A percentile compares a stretch with the other conserved stretches of the same genome.
phyloP scores from a whole-genome alignment of 2,329 filamentous ascomycete species.

The Fusarium siculi region DNA sequence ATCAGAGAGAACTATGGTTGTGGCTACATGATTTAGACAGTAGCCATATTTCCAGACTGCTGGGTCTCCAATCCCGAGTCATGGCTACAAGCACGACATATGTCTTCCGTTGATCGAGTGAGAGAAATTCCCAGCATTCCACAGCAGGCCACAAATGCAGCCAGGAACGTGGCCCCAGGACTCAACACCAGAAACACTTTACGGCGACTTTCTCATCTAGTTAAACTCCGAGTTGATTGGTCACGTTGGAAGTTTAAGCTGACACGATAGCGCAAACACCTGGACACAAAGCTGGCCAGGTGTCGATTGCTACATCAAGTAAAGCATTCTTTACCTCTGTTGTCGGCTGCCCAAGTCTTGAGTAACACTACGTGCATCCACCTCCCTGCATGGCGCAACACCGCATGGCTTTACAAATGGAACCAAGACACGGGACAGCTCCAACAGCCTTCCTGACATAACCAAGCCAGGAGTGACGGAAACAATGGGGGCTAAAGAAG shows the following conservation, averaged over 20 bases:
- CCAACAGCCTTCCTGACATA: neutral
- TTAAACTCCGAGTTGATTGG: neutral
- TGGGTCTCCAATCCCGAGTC: constrained; percentile 27
- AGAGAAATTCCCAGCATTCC: constrained; percentile 42
- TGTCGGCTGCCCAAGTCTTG: constrained; percentile 5
- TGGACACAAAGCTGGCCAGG: neutral
- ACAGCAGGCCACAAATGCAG: constrained; percentile 21
- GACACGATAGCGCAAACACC: constrained; percentile 7
- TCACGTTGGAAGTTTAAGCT: neutral
- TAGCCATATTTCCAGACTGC: constrained; percentile 24
- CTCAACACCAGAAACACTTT: neutral
- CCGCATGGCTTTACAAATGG: constrained; percentile 22
- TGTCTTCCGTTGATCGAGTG: constrained; percentile 12
- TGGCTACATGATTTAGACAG: neutral
- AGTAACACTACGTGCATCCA: constrained; percentile 19
- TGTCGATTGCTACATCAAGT: neutral
- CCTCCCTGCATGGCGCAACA: constrained; percentile 39
- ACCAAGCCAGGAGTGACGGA: neutral
- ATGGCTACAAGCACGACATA: constrained; percentile 25
- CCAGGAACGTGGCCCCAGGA: constrained; percentile 33
- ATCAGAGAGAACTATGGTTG: neutral
- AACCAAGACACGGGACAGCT: constrained; percentile 15
- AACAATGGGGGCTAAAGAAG: constrained; percentile 3
- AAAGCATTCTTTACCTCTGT: constrained; percentile 1
- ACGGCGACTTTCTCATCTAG: constrained; percentile 3